Percentiles rank a stretch among this genome's conserved stretches.
Conservation (phyloP, 2,329 filamentous ascomycete species). For the Claviceps citrina region DNA sequence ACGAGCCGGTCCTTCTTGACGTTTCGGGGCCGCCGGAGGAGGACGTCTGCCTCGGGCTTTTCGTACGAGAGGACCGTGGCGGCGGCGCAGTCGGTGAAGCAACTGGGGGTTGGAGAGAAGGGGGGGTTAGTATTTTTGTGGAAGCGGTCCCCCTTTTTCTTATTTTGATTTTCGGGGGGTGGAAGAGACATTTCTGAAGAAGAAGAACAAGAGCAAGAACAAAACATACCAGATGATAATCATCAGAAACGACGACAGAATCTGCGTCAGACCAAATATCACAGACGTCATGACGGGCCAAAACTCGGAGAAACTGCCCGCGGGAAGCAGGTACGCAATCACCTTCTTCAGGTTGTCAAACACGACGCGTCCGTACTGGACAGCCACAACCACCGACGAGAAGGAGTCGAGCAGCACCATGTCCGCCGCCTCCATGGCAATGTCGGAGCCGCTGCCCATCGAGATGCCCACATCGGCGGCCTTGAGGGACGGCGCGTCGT, state of each 20-base stretch:
- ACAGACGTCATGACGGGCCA: slow-evolving; percentile 63
- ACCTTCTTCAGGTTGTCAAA: slow-evolving; percentile 66
- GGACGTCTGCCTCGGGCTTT: slow-evolving; percentile 58
- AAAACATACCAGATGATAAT: slow-evolving; percentile 41
- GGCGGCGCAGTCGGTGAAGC: slow-evolving; percentile 62
- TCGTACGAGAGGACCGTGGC: slow-evolving; percentile 64
- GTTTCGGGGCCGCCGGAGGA: slow-evolving; percentile 52
- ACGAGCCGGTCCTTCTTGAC: slow-evolving; percentile 57
- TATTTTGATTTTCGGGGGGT: too few species aligned
- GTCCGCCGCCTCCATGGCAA: slow-evolving; percentile 65
- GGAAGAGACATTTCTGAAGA: too few species aligned
- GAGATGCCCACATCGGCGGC: slow-evolving; percentile 73
- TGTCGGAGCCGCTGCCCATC: slow-evolving; percentile 65
- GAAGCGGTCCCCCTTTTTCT: too few species aligned
- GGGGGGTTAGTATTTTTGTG: too few species aligned
- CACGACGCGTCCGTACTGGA: slow-evolving; percentile 58
- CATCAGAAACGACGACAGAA: slow-evolving; percentile 60
- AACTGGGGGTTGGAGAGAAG: slow-evolving; percentile 24
- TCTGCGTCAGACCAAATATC: slow-evolving; percentile 56
- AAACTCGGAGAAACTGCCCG: slow-evolving; percentile 61
- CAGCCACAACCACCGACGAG: slow-evolving; percentile 54
- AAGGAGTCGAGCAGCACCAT: slow-evolving; percentile 71
- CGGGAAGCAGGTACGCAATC: slow-evolving; percentile 56
- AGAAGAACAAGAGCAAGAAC: background rate
- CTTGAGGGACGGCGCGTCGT: slow-evolving; percentile 68